Base-by-base conservation (phyloP, 23 red algal species). In the Gracilariopsis chorda region DNA sequence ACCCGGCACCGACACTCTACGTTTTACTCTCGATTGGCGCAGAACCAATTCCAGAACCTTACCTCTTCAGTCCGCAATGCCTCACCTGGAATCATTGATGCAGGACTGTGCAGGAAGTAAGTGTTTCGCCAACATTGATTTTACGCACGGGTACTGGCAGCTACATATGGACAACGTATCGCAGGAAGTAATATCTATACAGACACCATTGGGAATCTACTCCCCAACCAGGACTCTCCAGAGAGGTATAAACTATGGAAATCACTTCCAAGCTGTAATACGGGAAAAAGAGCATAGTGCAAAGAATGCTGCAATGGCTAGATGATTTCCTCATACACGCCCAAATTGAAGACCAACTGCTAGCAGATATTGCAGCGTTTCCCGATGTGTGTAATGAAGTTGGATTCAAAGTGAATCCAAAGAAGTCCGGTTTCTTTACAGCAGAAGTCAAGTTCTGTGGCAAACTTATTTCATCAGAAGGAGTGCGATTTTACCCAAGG, bases 251-350 rank as follows among this genome's bases (percentile, higher is more conserved):
- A 30, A 84, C 56, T 67, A 51, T 21, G 59, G 80, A 23, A 84
- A 84, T 42, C 80, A 84, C n/a, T 84, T 68, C 32, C 80, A 70
- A 42, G 0, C 80, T 8, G 80, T 84, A 30, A 63, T n/a, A n/a
- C n/a, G n/a, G n/a, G n/a, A n/a, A n/a, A n/a, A n/a, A n/a, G n/a
- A n/a, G n/a, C n/a, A n/a, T n/a, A n/a, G n/a, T n/a, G n/a, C n/a
- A n/a, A n/a, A n/a, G n/a, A n/a, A n/a, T n/a, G n/a, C n/a, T n/a
- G n/a, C n/a, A n/a, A n/a, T n/a, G n/a, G n/a, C n/a, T n/a, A n/a
- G n/a, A n/a, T n/a, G n/a, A n/a, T n/a, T n/a, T n/a, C n/a, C n/a
- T n/a, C n/a, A n/a, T n/a, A n/a, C n/a, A n/a, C n/a, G n/a, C n/a
- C n/a, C n/a, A n/a, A n/a, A n/a, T n/a, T n/a, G n/a, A n/a, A n/a